Percentiles rank a stretch among this genome's conserved stretches.
Conservation (phyloP, 305 asterid species). For the Fraxinus baroniana region DNA sequence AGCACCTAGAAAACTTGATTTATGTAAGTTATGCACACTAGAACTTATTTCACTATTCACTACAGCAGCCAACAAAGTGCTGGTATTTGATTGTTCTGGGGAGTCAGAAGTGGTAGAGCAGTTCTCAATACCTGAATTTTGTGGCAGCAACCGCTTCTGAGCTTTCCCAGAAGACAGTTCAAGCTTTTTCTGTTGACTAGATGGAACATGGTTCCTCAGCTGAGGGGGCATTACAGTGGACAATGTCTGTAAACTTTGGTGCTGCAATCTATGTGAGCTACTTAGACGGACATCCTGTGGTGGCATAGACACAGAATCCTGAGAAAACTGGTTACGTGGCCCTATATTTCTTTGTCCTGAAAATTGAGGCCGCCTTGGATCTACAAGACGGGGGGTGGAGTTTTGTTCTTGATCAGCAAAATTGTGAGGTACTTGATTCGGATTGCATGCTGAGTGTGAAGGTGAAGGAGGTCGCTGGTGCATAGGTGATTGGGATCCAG, state of each 20-base stretch:
- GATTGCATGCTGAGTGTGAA: slow-evolving; percentile 34
- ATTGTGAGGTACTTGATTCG: slow-evolving; percentile 33
- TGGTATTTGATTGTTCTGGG: slow-evolving; percentile 57
- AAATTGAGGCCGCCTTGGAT: slow-evolving; percentile 59
- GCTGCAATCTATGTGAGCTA: slow-evolving; percentile 34
- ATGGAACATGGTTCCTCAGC: slow-evolving; percentile 37
- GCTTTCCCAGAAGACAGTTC: slow-evolving; percentile 36
- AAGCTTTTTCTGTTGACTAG: slow-evolving; percentile 35
- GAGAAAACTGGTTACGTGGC: slow-evolving; percentile 35
- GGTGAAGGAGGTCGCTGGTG: slow-evolving; percentile 58
- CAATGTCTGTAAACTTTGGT: slow-evolving; percentile 36
- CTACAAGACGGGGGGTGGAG: slow-evolving; percentile 50
- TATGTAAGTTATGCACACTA: slow-evolving; percentile 30
- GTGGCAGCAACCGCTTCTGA: slow-evolving; percentile 27
- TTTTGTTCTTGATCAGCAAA: slow-evolving; percentile 45
- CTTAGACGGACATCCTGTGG: slow-evolving; percentile 39
- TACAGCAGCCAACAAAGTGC: slow-evolving; percentile 55
- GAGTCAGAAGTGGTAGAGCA: slow-evolving; percentile 32
- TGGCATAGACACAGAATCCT: slow-evolving; percentile 38
- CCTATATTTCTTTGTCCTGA: slow-evolving; percentile 37
- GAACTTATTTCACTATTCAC: slow-evolving; percentile 49
- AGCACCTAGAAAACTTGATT: slow-evolving; percentile 34
- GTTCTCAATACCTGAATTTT: slow-evolving; percentile 35
- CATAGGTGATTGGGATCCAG: slow-evolving; percentile 47
- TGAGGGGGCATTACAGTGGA: slow-evolving; percentile 44